phyloP scores from a whole-genome alignment of 331 rosid genomes.

The Acacia pycnantha region DNA sequence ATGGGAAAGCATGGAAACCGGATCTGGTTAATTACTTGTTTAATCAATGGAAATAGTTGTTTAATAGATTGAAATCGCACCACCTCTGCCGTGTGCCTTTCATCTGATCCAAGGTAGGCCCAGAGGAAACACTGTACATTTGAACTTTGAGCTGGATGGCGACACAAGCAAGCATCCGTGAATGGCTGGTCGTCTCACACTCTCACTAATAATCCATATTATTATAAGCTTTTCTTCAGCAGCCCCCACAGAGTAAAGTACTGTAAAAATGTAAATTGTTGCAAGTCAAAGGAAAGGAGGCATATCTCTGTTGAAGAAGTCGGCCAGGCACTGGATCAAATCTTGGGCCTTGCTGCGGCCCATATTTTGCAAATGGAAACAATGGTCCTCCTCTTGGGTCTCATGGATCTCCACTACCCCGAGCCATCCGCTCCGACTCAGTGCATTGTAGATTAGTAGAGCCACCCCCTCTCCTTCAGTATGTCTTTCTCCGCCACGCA shows the following conservation, averaged over 20 bases:
- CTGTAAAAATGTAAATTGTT: too few species aligned
- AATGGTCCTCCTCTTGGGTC: constrained; percentile 33
- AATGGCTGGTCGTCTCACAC: not conserved
- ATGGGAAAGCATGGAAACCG: not conserved
- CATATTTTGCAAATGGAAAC: constrained; percentile 30
- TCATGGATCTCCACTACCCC: constrained; percentile 32
- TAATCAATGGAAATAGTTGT: not conserved
- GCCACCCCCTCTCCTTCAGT: constrained; percentile 31
- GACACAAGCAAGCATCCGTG: not conserved
- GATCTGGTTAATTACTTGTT: not conserved
- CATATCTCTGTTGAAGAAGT: constrained; percentile 32
- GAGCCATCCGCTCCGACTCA: constrained; percentile 23
- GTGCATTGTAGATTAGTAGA: constrained; percentile 21
- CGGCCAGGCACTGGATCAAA: constrained; percentile 36
- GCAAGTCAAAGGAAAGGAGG: constrained; percentile 2
- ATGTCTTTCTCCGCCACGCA: constrained; percentile 42
- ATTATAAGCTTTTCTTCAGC: not conserved
- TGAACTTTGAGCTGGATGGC: not conserved
- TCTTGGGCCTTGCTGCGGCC: constrained; percentile 17
- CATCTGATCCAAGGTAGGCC: not conserved
- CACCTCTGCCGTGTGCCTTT: not conserved
- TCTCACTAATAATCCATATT: not conserved
- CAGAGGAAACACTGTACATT: not conserved
- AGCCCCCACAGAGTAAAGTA: too few species aligned
- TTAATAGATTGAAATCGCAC: not conserved